Conservation (phyloP, 768 basidiomycete species). For the Termitomyces sp. region DNA sequence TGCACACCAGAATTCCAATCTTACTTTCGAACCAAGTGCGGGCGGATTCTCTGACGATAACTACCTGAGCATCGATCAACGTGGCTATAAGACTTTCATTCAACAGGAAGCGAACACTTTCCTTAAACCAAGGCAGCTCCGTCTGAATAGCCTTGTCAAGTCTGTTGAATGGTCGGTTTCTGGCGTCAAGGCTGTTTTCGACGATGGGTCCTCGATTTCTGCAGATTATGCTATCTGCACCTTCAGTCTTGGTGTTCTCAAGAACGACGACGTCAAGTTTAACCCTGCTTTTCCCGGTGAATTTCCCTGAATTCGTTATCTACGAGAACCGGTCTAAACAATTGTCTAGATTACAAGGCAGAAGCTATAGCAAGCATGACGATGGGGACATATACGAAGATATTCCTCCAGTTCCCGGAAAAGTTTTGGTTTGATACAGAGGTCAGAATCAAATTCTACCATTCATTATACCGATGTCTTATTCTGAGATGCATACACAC, state of each 20-base stretch:
- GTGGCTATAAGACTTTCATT: slow-evolving; percentile 45
- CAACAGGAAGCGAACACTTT: slow-evolving; percentile 56
- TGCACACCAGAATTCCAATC: slow-evolving; percentile 54
- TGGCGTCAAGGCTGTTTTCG: too few species aligned
- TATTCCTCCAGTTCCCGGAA: too few species aligned
- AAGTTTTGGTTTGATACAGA: slow-evolving; percentile 10
- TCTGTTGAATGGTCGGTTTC: too few species aligned
- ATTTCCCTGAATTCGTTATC: not conserved
- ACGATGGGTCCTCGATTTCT: too few species aligned
- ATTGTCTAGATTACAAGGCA: not conserved
- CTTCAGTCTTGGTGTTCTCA: too few species aligned
- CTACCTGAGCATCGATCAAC: slow-evolving; percentile 28
- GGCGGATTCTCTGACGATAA: slow-evolving; percentile 55
- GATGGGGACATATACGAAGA: slow-evolving; percentile 41
- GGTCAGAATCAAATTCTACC: slow-evolving; percentile 16
- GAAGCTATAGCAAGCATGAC: slow-evolving; percentile 60
- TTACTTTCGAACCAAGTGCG: slow-evolving; percentile 43
- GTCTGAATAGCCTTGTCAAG: slow-evolving; percentile 30
- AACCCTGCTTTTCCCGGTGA: slow-evolving; percentile 46
- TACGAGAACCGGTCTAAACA: not conserved
- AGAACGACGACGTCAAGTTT: slow-evolving; percentile 25
- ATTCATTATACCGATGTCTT: too few species aligned
- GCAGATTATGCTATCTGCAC: too few species aligned
- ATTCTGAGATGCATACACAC: too few species aligned
- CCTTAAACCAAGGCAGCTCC: slow-evolving; percentile 40